phyloP scores from a whole-genome alignment of 768 basidiomycete species.

The Boletus sp. region DNA sequence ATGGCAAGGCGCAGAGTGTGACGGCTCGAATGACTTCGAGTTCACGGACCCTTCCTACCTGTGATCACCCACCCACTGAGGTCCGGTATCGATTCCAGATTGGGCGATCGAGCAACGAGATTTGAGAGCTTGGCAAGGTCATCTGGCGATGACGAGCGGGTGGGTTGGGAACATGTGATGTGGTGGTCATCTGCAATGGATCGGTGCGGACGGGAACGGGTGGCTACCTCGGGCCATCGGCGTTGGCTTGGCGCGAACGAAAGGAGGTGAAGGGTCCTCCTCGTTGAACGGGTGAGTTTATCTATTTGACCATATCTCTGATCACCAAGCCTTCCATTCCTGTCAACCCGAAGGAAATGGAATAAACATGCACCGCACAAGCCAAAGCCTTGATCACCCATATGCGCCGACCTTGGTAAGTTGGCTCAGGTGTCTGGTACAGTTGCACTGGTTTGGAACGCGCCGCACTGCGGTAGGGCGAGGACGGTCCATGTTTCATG shows the following conservation, averaged over 20 bases:
- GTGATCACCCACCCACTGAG: background rate
- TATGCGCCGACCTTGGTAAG: background rate
- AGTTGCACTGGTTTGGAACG: background rate
- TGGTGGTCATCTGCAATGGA: background rate
- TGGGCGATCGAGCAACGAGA: conserved; percentile 3
- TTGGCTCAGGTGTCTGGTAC: background rate
- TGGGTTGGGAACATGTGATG: background rate
- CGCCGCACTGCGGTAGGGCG: background rate
- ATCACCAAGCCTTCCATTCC: background rate
- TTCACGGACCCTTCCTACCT: background rate
- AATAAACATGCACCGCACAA: background rate
- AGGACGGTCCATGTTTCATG: background rate
- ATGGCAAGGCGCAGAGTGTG: background rate
- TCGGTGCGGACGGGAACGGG: background rate
- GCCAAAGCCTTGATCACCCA: background rate
- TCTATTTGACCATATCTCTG: conserved; percentile 2
- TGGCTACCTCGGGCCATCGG: background rate
- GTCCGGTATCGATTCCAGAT: conserved; percentile 3
- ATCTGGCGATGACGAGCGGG: background rate
- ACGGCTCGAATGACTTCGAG: background rate
- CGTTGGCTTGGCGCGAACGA: background rate
- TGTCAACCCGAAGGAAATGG: background rate
- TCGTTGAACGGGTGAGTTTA: background rate
- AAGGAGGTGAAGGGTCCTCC: background rate
- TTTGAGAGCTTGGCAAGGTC: background rate